These are phyloP conservation scores for Leonotis leonurus DNA, from an alignment of 257 asterid genomes.

Conservation along the genomic window DNA sequence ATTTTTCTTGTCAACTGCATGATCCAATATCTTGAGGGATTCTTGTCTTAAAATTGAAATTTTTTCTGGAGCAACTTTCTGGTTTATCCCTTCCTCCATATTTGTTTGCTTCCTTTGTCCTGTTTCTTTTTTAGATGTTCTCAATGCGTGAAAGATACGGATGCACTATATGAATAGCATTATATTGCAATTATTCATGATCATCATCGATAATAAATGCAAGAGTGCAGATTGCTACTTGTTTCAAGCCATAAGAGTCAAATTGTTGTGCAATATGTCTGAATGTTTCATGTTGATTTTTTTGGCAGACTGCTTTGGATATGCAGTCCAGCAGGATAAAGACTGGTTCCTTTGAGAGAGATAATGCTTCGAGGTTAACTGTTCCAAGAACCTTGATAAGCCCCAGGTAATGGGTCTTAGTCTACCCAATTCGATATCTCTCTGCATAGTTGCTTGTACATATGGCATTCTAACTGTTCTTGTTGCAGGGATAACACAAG, in stretches of 20 bases:
- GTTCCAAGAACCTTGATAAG: conserved; percentile 34
- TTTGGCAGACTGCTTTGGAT: conserved; percentile 42
- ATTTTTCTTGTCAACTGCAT: not conserved
- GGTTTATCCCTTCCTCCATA: not conserved
- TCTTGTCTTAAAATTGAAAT: not conserved
- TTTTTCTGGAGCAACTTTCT: too few species aligned
- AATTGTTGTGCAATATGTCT: not conserved
- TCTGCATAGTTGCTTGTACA: conserved; percentile 1
- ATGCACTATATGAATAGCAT: too few species aligned
- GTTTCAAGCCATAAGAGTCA: too few species aligned
- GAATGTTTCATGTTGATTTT: not conserved
- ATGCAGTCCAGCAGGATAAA: conserved; percentile 39
- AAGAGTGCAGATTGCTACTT: not conserved
- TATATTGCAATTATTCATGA: not conserved
- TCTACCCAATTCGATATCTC: not conserved
- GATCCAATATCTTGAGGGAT: not conserved
- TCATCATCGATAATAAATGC: not conserved
- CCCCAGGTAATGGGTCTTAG: conserved; percentile 41
- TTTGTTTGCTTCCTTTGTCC: not conserved
- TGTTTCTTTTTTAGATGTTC: not conserved
- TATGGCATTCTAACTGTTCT: not conserved
- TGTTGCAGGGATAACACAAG: conserved; percentile 55
- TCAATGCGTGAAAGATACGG: not conserved
- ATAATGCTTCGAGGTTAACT: conserved; percentile 28
- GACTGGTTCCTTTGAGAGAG: conserved; percentile 31